These are phyloP conservation scores for Chrysosporium queenslandicum DNA, from an alignment of 2,329 filamentous ascomycete species.

Conservation along the genomic window DNA sequence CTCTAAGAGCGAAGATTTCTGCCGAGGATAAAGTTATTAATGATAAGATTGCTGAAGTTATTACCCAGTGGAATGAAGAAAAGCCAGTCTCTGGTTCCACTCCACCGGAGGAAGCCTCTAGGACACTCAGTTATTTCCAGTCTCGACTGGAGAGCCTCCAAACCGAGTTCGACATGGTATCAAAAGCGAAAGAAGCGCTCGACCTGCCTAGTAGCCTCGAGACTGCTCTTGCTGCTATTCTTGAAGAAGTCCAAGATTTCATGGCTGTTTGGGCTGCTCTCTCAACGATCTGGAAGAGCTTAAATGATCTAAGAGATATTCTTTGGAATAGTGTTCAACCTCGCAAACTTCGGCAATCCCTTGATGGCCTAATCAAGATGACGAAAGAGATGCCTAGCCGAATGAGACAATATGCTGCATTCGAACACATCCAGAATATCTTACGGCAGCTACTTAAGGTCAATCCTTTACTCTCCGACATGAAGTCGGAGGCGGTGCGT, in stretches of 20 bases:
- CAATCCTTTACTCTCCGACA: constrained; percentile 73
- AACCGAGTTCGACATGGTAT: constrained; percentile 83
- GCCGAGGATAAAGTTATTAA: constrained; percentile 87
- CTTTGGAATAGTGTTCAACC: constrained; percentile 95
- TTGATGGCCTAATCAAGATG: constrained; percentile 91
- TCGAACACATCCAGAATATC: constrained; percentile 91
- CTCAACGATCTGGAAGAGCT: constrained; percentile 89
- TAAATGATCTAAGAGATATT: constrained; percentile 85
- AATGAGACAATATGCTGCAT: constrained; percentile 99
- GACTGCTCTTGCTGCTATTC: constrained; percentile 68
- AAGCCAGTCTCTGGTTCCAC: constrained; percentile 95
- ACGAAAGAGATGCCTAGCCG: constrained; percentile 98
- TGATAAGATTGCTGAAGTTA: constrained; percentile 78
- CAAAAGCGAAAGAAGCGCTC: constrained; percentile 91
- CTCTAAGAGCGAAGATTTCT: constrained; percentile 82
- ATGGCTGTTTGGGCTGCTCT: constrained; percentile 96
- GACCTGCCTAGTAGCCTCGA: constrained; percentile 74
- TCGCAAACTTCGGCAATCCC: constrained; percentile 76
- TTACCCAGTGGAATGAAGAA: constrained; percentile 83
- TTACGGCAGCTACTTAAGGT: constrained; percentile 83
- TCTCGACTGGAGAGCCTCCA: constrained; percentile 73
- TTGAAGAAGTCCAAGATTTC: constrained; percentile 97
- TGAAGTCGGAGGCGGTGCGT: constrained; percentile 92
- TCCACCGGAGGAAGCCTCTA: constrained; percentile 76
- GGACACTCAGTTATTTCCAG: constrained; percentile 73